Evolutionary conservation across 2,329 filamentous ascomycete species (phyloP).

Genomic region (Penicillium sp.): DNA sequence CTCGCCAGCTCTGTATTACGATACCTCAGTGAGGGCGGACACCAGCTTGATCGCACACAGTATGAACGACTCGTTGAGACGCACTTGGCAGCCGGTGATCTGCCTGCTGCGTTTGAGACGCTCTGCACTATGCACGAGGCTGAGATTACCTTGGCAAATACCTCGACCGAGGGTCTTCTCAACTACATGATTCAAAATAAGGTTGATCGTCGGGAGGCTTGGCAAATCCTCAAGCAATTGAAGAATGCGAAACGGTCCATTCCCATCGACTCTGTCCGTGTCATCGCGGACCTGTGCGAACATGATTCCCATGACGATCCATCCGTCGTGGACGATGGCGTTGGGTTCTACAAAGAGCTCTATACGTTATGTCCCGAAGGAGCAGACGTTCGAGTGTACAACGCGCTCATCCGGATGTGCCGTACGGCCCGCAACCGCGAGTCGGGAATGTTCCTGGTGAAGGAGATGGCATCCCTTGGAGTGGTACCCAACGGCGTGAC

Average conservation of each 20-base stretch:
- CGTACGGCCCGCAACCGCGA: slow-evolving; percentile 46
- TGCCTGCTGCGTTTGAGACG: slow-evolving; percentile 64
- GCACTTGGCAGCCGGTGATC: slow-evolving; percentile 59
- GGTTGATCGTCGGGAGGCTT: slow-evolving; percentile 50
- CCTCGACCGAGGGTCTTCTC: slow-evolving; percentile 63
- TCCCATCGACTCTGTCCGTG: slow-evolving; percentile 46
- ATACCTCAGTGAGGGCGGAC: slow-evolving; percentile 57
- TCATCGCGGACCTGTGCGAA: slow-evolving; percentile 52
- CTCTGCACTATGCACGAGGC: slow-evolving; percentile 70
- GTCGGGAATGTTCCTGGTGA: slow-evolving; percentile 58
- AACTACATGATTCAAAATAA: slow-evolving; percentile 51
- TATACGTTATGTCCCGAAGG: slow-evolving; percentile 49
- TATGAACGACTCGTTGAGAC: slow-evolving; percentile 76
- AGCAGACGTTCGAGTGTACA: slow-evolving; percentile 53
- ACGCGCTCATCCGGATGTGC: slow-evolving; percentile 55
- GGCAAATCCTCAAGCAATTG: slow-evolving; percentile 56
- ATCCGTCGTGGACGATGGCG: slow-evolving; percentile 46
- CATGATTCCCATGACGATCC: slow-evolving; percentile 35
- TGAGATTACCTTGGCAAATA: slow-evolving; percentile 54
- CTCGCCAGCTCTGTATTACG: slow-evolving; percentile 70
- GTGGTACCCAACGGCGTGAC: slow-evolving; percentile 56
- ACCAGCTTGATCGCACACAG: slow-evolving; percentile 60
- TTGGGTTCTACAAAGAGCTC: slow-evolving; percentile 60
- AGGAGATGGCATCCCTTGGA: slow-evolving; percentile 57
- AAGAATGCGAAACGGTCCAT: slow-evolving; percentile 49